Conservation (phyloP, 768 basidiomycete species). For the Amanita fuliginea region DNA sequence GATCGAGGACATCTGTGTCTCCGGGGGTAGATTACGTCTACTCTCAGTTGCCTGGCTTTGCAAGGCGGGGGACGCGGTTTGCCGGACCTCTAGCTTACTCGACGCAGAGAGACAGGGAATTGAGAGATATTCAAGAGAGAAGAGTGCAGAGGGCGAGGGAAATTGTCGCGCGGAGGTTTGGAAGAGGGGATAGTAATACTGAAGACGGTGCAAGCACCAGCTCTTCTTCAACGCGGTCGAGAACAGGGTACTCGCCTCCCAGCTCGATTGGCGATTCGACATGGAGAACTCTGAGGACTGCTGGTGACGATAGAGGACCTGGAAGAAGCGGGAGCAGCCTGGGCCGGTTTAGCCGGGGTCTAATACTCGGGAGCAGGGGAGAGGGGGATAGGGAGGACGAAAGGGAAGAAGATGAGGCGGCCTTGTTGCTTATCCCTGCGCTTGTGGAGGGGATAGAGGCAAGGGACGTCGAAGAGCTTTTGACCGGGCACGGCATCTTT, state of each 20-base stretch:
- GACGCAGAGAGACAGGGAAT: slow-evolving; percentile 5
- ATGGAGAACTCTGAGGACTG: slow-evolving; percentile 26
- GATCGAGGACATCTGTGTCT: slow-evolving; percentile 1
- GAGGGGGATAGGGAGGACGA: slow-evolving; percentile 3
- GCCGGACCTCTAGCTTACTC: slow-evolving; percentile 5
- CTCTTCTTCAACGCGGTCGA: not conserved
- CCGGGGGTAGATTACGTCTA: slow-evolving; percentile 5
- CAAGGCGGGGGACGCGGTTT: not conserved
- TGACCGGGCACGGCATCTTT: slow-evolving; percentile 7
- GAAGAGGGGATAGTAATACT: not conserved
- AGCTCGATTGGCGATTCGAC: slow-evolving; percentile 34
- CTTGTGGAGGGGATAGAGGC: slow-evolving; percentile 4
- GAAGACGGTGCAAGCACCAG: not conserved
- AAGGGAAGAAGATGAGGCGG: slow-evolving; percentile 24
- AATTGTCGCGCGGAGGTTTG: not conserved
- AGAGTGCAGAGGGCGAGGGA: slow-evolving; percentile 2
- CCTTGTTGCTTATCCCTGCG: slow-evolving; percentile 1
- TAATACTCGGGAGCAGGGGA: not conserved
- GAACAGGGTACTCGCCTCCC: slow-evolving; percentile 24
- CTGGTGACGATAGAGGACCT: slow-evolving; percentile 11
- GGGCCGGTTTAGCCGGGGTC: not conserved
- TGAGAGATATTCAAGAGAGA: slow-evolving; percentile 3
- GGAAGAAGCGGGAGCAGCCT: slow-evolving; percentile 6
- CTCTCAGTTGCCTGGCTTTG: slow-evolving; percentile 6
- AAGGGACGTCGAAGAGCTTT: slow-evolving; percentile 2